Conservation (phyloP, 768 basidiomycete species). For the Pleurotus pulmonarius region DNA sequence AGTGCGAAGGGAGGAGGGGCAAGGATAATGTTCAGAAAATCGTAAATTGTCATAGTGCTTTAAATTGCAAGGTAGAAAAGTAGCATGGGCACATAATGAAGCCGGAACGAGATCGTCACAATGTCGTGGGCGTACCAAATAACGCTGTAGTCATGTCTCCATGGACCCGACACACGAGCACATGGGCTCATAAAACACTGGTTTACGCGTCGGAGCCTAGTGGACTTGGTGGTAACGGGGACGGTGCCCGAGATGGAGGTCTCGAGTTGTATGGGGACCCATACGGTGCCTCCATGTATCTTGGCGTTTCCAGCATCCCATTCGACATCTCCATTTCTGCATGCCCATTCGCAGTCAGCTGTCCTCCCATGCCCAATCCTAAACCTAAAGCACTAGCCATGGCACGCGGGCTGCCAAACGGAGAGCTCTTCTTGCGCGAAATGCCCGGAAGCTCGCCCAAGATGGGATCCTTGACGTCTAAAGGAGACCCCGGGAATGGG, state of each 20-base stretch:
- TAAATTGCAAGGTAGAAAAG: not conserved
- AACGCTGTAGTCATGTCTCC: not conserved
- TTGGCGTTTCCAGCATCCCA: slow-evolving; percentile 30
- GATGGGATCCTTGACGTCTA: slow-evolving; percentile 51
- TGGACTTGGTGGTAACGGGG: slow-evolving; percentile 6
- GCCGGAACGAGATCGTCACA: not conserved
- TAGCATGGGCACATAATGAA: not conserved
- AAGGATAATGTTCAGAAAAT: not conserved
- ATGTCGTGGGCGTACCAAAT: slow-evolving; percentile 1
- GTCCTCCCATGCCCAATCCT: slow-evolving; percentile 23
- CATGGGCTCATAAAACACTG: not conserved
- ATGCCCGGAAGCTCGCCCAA: slow-evolving; percentile 48
- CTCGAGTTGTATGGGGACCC: slow-evolving; percentile 29
- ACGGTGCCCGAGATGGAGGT: slow-evolving; percentile 4
- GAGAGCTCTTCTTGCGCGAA: slow-evolving; percentile 35
- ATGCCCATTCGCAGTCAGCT: slow-evolving; percentile 15
- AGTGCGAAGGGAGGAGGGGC: not conserved
- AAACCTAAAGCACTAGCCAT: slow-evolving; percentile 49
- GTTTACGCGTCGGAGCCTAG: slow-evolving; percentile 1
- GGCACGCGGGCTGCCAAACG: slow-evolving; percentile 47
- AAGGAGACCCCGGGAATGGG: slow-evolving; percentile 42
- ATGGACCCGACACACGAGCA: not conserved
- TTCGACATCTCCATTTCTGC: slow-evolving; percentile 1
- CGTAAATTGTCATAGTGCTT: not conserved
- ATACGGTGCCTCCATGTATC: slow-evolving; percentile 36